Base-by-base conservation (phyloP, 1,284 basidiomycete genomes). In the Cryptococcus hybrid region DNA sequence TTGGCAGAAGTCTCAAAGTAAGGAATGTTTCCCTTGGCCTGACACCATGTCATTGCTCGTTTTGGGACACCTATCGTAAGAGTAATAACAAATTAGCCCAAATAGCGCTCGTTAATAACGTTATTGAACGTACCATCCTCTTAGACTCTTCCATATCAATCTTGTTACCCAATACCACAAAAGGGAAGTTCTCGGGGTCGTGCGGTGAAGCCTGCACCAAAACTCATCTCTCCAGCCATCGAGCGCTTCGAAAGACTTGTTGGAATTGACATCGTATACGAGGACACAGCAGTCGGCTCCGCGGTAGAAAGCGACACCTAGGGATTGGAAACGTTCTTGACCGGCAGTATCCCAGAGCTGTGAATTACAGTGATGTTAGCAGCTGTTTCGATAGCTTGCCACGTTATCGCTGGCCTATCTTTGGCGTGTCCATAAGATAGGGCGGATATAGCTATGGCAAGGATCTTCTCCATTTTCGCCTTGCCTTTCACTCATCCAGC, bases 1-100 rank as follows among this genome's bases (percentile, higher is more conserved):
- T 99, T 99, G 46, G 96, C 96, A 8, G 95, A 98, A 1, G 96
- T 99, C 82, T 99, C 96, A 79, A 99, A 99, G 80, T 99, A 99
- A 12, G 96, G 96, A 67, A 99, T 98, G 80, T 98, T 98, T 71
- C 96, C 95, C 82, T 99, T 99, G 63, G 92, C 89, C 75, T 99
- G 94, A 79, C 96, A 99, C 96, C 96, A 99, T 7, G 92, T 92
- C 93, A 99, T 98, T 24, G 96, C 96, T 53, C 96, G 89, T 79
- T 99, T 86, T 99, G 96, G 7, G 92, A 93, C 34, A 98, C 93
- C 92, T 94, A 64, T 15, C n/a, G 38, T 34, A 24, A 24, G 24
- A 24, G 24, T 24, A 54, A 46, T 43, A 60, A 37, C 43, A 55
- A 40, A 40, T 40, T 37, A 8, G 35, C 34, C 18, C 35, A 34